Evolutionary conservation across 495 filamentous ascomycete genomes (phyloP).

Genomic region (Pseudotulostoma volvatum): DNA sequence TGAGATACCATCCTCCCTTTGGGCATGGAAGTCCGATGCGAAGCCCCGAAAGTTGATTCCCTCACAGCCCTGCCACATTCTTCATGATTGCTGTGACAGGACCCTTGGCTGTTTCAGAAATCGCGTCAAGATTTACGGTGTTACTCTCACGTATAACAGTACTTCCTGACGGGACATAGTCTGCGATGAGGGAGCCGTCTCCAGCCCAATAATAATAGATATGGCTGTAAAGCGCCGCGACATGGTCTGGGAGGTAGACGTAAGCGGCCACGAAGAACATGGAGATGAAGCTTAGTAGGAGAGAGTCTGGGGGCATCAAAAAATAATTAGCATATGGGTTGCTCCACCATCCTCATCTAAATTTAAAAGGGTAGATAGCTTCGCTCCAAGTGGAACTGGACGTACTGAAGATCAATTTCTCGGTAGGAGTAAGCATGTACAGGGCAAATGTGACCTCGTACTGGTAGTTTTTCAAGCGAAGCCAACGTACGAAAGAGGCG

Average conservation of each 20-base stretch:
- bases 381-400: no score
- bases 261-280: slow-evolving; percentile 73
- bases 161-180: slow-evolving; percentile 18
- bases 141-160: slow-evolving; percentile 23
- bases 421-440: slow-evolving; percentile 73
- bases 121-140: slow-evolving; percentile 20
- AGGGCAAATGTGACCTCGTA: slow-evolving; percentile 74
- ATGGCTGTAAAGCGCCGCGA: slow-evolving; percentile 58
- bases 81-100: slow-evolving; percentile 19
- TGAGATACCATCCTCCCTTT: no score
- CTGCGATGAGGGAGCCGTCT: slow-evolving; percentile 36
- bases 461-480: slow-evolving; percentile 69
- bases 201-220: slow-evolving; percentile 90
- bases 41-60: no score
- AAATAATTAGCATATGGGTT: slow-evolving; percentile 2
- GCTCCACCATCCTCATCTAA: no score
- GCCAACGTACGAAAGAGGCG: slow-evolving; percentile 38
- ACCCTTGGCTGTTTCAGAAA: slow-evolving; percentile 29
- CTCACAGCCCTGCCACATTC: slow-evolving; percentile 25
- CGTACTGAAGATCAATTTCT: slow-evolving; percentile 77
- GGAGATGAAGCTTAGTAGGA: slow-evolving; percentile 72
- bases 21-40: no score
- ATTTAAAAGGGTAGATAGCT: no score
- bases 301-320: slow-evolving; percentile 52
- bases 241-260: slow-evolving; percentile 84